Base-by-base conservation (phyloP, 768 basidiomycete genomes). In the Termitomyces sp. region DNA sequence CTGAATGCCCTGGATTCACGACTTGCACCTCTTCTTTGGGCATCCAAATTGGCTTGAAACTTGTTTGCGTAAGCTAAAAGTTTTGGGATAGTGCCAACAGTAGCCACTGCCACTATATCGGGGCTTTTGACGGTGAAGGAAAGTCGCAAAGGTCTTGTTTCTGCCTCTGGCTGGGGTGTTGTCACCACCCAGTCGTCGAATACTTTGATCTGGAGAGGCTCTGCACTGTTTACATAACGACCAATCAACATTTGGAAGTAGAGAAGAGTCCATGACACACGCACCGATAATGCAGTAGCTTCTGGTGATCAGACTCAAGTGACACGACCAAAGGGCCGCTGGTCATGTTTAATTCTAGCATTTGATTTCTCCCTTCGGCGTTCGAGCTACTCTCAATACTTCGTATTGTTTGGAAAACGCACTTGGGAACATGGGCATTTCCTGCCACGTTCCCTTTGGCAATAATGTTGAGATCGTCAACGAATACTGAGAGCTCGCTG, bases 181-280 rank as follows among this genome's bases (percentile, higher is more conserved):
- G 79, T 75, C 44, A 72, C 72, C 4, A 87, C 83, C 93, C 93
- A 95, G 67, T 95, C 91, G 62, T 95, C 93, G 62, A 77, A 84
- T 52, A 93, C 84, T 54, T 82, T 82, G 47, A 93, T 79, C 62
- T 83, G 77, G 34, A 95, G 70, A 1, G 93, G 93, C 65, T 93
- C 89, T 30, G 91, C 88, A 24, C 91, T 92, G 59, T 24, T 52
- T 59, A 59, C 32, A 54, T 32, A 49, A 24, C 24, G 32, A 10
- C 50, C 44, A 53, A 22, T 57, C 45, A 22, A 59, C 32, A 24
- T 50, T 40, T 33, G 58, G 22, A 22, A 4, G 51, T 13, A 44
- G 20, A 32, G 27, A 37, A 24, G 30, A 44, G 53, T 47, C 27
- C 33, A 32, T n/a, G 22, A 36, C 26, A 49, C 33, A 52, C 56